Evolutionary conservation across 164 flowering plant species (phyloP).

Genomic region (Magnolia officinalis): DNA sequence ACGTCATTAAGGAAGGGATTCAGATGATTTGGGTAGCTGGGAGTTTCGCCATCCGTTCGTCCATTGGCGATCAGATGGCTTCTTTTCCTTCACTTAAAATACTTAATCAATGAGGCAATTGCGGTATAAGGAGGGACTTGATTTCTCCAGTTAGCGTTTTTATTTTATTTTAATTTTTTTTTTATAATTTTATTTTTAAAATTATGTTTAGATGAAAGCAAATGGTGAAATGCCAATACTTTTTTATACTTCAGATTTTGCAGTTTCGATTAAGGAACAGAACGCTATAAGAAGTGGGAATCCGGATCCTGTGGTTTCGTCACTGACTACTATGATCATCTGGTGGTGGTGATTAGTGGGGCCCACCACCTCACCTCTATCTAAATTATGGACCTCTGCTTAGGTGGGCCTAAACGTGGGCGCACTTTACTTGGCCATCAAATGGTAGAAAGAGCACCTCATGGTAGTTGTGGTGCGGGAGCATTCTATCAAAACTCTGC

Average conservation of each 20-base stretch:
- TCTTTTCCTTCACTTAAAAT: not conserved
- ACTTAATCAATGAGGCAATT: not conserved
- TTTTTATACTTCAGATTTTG: no score
- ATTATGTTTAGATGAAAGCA: no score
- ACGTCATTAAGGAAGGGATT: not conserved
- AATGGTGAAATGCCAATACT: not conserved
- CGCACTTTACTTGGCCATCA: no score
- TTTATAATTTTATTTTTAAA: not conserved
- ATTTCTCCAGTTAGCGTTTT: not conserved
- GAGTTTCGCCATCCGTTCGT: not conserved
- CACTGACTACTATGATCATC: not conserved
- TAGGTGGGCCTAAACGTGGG: no score
- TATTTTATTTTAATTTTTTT: not conserved
- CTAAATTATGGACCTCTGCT: not conserved
- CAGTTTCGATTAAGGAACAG: no score
- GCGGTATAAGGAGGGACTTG: not conserved
- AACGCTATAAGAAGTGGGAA: no score
- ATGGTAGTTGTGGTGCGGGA: no score
- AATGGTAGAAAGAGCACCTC: no score
- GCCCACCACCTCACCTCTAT: not conserved
- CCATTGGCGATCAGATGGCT: not conserved
- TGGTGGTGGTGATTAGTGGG: not conserved
- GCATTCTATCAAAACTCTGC: no score
- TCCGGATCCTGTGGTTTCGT: no score
- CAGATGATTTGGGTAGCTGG: not conserved